Evolutionary conservation across 129 eudicot genomes (phyloP).

Genomic region (Artemisia argyi): DNA sequence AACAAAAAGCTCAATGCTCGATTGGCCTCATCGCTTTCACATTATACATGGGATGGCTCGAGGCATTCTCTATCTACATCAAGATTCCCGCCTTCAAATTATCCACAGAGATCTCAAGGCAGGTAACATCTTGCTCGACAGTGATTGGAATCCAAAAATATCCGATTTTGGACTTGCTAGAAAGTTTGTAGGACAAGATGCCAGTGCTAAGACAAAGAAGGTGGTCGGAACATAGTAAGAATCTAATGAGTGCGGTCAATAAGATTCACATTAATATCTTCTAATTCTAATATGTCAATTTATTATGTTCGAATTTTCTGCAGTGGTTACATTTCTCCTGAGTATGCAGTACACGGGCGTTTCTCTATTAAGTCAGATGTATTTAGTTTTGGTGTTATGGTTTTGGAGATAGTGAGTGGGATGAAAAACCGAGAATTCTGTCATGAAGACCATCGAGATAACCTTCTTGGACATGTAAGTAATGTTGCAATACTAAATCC

Average conservation of each 20-base stretch:
- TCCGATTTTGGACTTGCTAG: conserved; percentile 30
- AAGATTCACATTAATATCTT: background rate
- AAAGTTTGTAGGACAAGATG: conserved; percentile 21
- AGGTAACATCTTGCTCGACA: conserved; percentile 24
- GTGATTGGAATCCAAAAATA: conserved; percentile 23
- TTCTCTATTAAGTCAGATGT: conserved; percentile 24
- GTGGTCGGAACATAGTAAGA: conserved; percentile 33
- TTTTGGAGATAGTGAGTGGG: conserved; percentile 24
- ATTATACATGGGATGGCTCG: conserved; percentile 32
- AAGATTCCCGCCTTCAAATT: conserved; percentile 24
- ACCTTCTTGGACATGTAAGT: conserved; percentile 32
- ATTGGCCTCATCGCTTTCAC: conserved; percentile 25
- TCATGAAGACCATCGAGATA: conserved; percentile 19
- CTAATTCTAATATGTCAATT: background rate
- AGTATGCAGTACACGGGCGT: conserved; percentile 24
- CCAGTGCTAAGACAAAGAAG: conserved; percentile 21
- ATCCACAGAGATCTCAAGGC: conserved; percentile 29
- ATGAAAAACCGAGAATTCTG: conserved; percentile 22
- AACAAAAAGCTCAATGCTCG: conserved; percentile 10
- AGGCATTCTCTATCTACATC: conserved; percentile 29
- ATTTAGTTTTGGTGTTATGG: conserved; percentile 25
- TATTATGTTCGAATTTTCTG: background rate
- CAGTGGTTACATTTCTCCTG: conserved; percentile 29
- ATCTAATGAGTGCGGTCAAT: background rate
- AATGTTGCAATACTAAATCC: no score